Percentiles rank a stretch among this genome's conserved stretches.
Evolutionary conservation across 192 early-diverging fungal genomes (phyloP).

Genomic region (Phlyctochytrium bullatum): DNA sequence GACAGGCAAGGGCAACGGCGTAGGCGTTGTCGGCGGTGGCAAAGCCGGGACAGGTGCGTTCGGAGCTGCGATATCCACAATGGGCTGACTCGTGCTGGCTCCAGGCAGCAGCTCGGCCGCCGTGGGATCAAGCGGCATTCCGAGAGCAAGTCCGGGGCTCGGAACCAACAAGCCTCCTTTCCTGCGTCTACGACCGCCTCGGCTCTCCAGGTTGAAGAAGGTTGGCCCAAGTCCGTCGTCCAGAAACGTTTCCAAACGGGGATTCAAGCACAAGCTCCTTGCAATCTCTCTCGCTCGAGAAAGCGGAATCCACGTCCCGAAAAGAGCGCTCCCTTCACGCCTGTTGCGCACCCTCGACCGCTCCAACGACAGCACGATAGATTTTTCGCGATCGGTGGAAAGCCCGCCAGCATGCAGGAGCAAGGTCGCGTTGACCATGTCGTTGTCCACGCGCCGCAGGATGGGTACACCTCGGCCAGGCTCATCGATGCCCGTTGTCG

Average conservation of each 20-base stretch:
- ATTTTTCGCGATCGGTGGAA: constrained; percentile 76
- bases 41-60: background rate
- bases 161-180: background rate
- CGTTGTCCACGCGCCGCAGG: constrained; percentile 75
- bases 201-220: background rate
- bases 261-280: constrained; percentile 74
- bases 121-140: background rate
- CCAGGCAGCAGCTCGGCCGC: background rate
- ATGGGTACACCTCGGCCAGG: constrained; percentile 34
- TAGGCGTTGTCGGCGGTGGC: too few species aligned
- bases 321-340: constrained; percentile 64
- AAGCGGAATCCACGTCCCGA: constrained; percentile 93
- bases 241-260: constrained; percentile 71
- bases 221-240: constrained; percentile 62
- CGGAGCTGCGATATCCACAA: background rate
- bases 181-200: background rate
- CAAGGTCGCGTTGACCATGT: constrained; percentile 80
- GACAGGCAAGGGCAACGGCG: too few species aligned
- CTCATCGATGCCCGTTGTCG: constrained; percentile 1
- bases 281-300: constrained; percentile 79
- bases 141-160: background rate
- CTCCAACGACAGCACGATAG: constrained; percentile 84
- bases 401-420: constrained; percentile 86
- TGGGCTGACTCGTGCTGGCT: background rate
- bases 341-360: constrained; percentile 72